Evolutionary conservation across 2,329 filamentous ascomycete genomes (phyloP), one percentile per base, ranked within the genome.

Genomic region (Penicillium sp.): DNA sequence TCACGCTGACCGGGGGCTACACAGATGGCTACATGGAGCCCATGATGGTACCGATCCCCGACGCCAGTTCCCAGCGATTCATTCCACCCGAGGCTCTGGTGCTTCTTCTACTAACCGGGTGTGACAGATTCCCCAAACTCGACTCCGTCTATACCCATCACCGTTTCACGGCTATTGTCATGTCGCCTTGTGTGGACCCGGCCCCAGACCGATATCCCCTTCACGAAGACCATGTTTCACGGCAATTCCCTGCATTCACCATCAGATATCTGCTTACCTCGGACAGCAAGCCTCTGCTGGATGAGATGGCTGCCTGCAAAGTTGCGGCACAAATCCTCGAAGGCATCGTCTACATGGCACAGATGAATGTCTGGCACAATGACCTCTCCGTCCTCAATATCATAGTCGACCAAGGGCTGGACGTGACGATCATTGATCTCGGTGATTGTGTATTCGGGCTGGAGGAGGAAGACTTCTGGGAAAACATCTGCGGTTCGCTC

Each of bases 321-420:
- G 44, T 64, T 17, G 49, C 58, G 4, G 47, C 50, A 1, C 59
- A 65, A 18, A 39, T 64, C 20, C 36, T 64, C 7, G 44, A 63
- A 36, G 61, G 44, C 1, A 37, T 60, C 25, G 35, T 46, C 19
- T 54, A 62, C 16, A 33, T 64, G 26, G 53, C 51, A 18, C 56
- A 65, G 35, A 50, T 63, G 53, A 49, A 50, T 13, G 30, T 62
- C 11, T 45, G 41, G 10, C 57, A 64, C 33, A 47, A 41, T 5
- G 61, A 64, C 28, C 20, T 64, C 6, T 62, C 60, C 10, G 41
- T 57, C 18, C 33, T 43, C 7, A 64, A 64, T 40, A 62, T 56
- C 26, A n/a, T 62, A 4, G 34, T 64, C 9, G 57, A 60, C 36
- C 43, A 51, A 27, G 27, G 56, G 14, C 47, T 61, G 4, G 57